phyloP scores from a whole-genome alignment of 116 monocot genomes.

The Phalaenopsis hybrid region DNA sequence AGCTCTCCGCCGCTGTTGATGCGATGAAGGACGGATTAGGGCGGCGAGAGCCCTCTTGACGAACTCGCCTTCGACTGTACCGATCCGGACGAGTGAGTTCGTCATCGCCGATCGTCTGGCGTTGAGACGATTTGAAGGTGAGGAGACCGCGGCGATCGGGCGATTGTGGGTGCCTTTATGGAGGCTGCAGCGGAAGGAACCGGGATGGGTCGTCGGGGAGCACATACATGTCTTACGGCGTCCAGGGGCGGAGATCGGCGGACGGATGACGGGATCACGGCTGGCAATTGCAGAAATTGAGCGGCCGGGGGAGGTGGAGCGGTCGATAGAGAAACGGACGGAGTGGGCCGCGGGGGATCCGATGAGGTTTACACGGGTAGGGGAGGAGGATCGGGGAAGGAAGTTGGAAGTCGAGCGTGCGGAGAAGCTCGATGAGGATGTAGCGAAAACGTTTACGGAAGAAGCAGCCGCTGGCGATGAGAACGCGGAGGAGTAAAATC shows the following conservation, averaged over 20 bases:
- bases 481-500: neutral
- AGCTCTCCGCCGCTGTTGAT: conserved; percentile 53
- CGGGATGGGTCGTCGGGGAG: conserved; percentile 39
- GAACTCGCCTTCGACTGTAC: conserved; percentile 66
- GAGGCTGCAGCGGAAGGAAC: conserved; percentile 41
- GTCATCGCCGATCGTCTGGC: conserved; percentile 55
- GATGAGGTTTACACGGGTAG: conserved; percentile 8
- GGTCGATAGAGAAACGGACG: conserved; percentile 14
- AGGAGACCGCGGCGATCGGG: conserved; percentile 9
- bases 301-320: conserved; percentile 8
- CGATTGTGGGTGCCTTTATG: conserved; percentile 28
- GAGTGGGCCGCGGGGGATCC: conserved; percentile 1
- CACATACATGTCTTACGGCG: conserved; percentile 29
- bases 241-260: neutral
- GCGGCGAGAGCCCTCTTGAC: conserved; percentile 67
- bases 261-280: neutral
- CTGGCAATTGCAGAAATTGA: neutral
- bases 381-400: neutral
- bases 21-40: conserved; percentile 68
- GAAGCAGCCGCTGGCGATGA: neutral
- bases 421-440: neutral
- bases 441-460: neutral
- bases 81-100: conserved; percentile 47
- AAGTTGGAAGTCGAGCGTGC: neutral
- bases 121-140: conserved; percentile 42